phyloP scores from a whole-genome alignment of 2,329 filamentous ascomycete genomes.

The Aspergillus proliferans region DNA sequence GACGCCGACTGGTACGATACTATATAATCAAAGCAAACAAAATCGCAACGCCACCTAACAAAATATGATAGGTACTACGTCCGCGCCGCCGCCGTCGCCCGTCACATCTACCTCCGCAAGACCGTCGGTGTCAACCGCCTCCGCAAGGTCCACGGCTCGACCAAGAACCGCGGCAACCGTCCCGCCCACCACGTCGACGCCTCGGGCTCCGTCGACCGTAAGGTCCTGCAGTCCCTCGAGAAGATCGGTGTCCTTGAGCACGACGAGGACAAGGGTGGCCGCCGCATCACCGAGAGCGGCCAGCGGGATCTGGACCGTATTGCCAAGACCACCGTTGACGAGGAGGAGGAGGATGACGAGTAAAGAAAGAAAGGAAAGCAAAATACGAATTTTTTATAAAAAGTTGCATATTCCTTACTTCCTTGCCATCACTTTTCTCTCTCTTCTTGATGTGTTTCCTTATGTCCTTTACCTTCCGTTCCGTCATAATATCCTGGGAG shows the following conservation, averaged over 20 bases:
- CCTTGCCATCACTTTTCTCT: slow-evolving; percentile 1
- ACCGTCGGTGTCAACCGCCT: slow-evolving; percentile 97
- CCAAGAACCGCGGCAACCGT: slow-evolving; percentile 92
- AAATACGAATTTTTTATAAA: slow-evolving; percentile 17
- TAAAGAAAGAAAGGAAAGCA: slow-evolving; percentile 38
- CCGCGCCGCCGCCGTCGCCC: slow-evolving; percentile 89
- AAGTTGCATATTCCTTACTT: slow-evolving; percentile 14
- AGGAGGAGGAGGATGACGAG: slow-evolving; percentile 41
- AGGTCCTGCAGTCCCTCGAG: slow-evolving; percentile 94
- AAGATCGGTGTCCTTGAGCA: slow-evolving; percentile 98
- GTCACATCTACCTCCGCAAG: slow-evolving; percentile 99
- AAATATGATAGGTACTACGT: slow-evolving; percentile 55
- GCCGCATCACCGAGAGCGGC: slow-evolving; percentile 94
- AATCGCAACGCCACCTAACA: slow-evolving; percentile 3
- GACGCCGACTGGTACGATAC: slow-evolving; percentile 90
- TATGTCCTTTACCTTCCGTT: slow-evolving; percentile 10
- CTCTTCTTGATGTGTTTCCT: slow-evolving; percentile 14
- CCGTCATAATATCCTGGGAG: slow-evolving; percentile 3
- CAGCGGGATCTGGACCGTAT: slow-evolving; percentile 99
- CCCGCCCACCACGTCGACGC: slow-evolving; percentile 95
- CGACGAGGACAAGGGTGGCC: slow-evolving; percentile 97
- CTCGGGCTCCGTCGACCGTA: slow-evolving; percentile 92
- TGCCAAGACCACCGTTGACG: slow-evolving; percentile 62
- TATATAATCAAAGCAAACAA: not conserved
- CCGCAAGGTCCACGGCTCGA: slow-evolving; percentile 89